A percentile compares a stretch with the other conserved stretches of the same genome.
Evolutionary conservation across 1,139 yeast species (phyloP).

Genomic region (Yamadazyma triangularis): DNA sequence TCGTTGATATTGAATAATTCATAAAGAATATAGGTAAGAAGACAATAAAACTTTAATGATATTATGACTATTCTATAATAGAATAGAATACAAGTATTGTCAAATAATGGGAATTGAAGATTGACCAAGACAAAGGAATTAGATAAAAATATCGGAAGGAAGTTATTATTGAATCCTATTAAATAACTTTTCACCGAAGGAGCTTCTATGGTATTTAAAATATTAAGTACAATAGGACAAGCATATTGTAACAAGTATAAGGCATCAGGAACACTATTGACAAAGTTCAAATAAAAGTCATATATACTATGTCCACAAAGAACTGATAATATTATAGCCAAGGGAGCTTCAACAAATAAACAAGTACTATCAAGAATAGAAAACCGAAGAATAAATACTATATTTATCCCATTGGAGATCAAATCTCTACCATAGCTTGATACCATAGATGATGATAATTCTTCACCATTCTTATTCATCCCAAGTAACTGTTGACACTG

Average conservation of each 20-base stretch:
- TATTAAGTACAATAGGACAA: constrained; percentile 4
- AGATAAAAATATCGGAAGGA: constrained; percentile 24
- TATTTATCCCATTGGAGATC: constrained; percentile 17
- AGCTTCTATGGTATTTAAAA: constrained; percentile 3
- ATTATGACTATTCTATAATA: constrained; percentile 14
- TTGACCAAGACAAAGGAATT: constrained; percentile 21
- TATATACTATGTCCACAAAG: neutral
- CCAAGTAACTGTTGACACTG: neutral
- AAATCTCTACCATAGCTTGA: constrained; percentile 11
- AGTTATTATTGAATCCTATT: constrained; percentile 18
- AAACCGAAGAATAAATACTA: constrained; percentile 20
- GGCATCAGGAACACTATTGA: neutral
- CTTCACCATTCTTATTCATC: neutral
- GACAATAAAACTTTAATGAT: constrained; percentile 23
- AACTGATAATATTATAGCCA: neutral
- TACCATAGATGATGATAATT: neutral
- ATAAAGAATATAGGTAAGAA: constrained; percentile 16
- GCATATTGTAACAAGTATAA: constrained; percentile 3
- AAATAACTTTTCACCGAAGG: constrained; percentile 2
- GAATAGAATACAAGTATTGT: neutral
- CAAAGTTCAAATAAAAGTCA: no score
- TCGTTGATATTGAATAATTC: constrained; percentile 9
- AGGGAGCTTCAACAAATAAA: constrained; percentile 1
- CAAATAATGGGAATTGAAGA: constrained; percentile 13
- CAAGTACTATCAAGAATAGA: constrained; percentile 2